A percentile compares a stretch with the other conserved stretches of the same genome.
These are phyloP conservation scores for Pichia kudriavzevii DNA, from an alignment of 1,139 yeast genomes.

Conservation along the genomic window DNA sequence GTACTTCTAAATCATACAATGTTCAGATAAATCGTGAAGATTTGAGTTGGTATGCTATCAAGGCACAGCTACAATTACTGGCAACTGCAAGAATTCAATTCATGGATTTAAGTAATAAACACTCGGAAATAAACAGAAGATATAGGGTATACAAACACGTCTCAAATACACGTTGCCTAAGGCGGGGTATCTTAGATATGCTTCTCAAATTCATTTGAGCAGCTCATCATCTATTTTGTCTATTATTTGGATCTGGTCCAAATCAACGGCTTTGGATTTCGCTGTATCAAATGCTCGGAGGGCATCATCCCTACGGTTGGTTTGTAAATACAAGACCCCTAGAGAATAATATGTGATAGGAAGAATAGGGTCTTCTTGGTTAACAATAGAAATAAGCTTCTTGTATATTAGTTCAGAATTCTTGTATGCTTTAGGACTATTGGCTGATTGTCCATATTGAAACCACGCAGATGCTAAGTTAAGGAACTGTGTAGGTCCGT, in stretches of 20 bases:
- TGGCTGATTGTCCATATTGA: constrained; percentile 15
- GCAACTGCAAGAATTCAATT: too few species aligned
- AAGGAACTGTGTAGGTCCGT: constrained; percentile 19
- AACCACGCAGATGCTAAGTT: constrained; percentile 26
- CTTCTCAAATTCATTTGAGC: background rate
- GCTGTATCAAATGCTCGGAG: constrained; percentile 61
- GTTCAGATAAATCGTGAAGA: too few species aligned
- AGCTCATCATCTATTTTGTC: constrained; percentile 47
- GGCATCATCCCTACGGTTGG: constrained; percentile 48
- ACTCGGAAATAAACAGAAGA: too few species aligned
- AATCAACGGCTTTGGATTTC: constrained; percentile 59
- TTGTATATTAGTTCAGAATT: constrained; percentile 18
- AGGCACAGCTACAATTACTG: too few species aligned
- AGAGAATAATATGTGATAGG: constrained; percentile 80
- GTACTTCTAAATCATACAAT: too few species aligned
- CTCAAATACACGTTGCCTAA: too few species aligned
- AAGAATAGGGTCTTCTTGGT: constrained; percentile 41
- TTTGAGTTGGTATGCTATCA: too few species aligned
- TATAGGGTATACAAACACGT: too few species aligned
- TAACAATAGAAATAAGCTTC: constrained; percentile 14
- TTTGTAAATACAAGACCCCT: constrained; percentile 68
- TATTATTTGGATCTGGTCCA: constrained; percentile 58
- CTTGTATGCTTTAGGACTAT: constrained; percentile 12
- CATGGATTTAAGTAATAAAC: too few species aligned
- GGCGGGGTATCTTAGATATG: too few species aligned